phyloP scores from a whole-genome alignment of 768 basidiomycete genomes.

The Cubamyces lactineus region DNA sequence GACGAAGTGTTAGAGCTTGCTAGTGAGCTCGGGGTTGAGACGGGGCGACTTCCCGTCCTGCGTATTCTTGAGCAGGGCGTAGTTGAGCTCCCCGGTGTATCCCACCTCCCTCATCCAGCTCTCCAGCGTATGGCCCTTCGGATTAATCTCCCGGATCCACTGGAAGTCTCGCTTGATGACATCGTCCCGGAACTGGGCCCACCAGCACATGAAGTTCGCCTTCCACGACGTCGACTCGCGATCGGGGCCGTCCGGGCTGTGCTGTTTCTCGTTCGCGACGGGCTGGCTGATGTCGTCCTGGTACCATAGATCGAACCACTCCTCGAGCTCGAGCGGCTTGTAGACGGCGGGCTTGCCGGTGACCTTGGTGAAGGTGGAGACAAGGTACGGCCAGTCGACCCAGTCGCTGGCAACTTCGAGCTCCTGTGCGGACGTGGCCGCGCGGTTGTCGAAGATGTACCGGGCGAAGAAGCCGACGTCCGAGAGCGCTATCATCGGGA shows the following conservation, averaged over 20 bases:
- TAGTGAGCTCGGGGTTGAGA: neutral
- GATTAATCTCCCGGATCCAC: constrained; percentile 46
- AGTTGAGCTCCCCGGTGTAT: constrained; percentile 28
- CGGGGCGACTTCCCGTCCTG: constrained; percentile 3
- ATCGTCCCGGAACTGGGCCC: constrained; percentile 46
- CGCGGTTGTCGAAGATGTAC: constrained; percentile 38
- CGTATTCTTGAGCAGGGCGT: constrained; percentile 2
- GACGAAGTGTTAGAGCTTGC: neutral
- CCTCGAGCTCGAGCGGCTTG: constrained; percentile 25
- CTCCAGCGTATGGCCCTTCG: constrained; percentile 40
- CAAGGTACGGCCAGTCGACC: constrained; percentile 32
- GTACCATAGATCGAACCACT: constrained; percentile 17
- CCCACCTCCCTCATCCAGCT: constrained; percentile 44
- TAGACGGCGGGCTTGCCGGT: constrained; percentile 33
- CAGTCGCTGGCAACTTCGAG: constrained; percentile 35
- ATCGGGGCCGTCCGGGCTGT: constrained; percentile 27
- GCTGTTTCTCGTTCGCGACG: constrained; percentile 25
- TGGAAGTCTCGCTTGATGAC: constrained; percentile 46
- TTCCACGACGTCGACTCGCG: constrained; percentile 30
- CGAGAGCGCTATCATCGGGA: constrained; percentile 36
- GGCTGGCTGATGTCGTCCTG: constrained; percentile 26
- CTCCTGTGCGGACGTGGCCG: constrained; percentile 28
- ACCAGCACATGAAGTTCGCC: constrained; percentile 49
- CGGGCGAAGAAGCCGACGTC: constrained; percentile 38
- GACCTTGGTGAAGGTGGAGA: constrained; percentile 34